Base-by-base conservation (phyloP, 495 filamentous ascomycete genomes). In the Neurospora sp. region DNA sequence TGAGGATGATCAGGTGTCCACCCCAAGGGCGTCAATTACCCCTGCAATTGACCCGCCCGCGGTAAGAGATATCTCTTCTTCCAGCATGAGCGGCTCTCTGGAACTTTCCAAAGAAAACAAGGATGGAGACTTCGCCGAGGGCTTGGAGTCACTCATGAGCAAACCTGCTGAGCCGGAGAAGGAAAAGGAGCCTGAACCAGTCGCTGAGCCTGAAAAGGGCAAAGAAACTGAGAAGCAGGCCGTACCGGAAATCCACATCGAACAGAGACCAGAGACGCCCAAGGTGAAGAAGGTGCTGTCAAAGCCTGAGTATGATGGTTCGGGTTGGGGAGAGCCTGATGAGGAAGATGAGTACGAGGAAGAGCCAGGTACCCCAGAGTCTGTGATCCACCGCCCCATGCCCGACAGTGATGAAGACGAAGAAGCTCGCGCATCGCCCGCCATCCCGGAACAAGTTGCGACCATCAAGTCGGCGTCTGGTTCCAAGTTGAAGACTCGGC, bases 391-490 rank as follows among this genome's bases (percentile, higher is more conserved):
- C 72, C 93, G 93, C 75, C 88, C 93, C 22, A 76, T 89, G 18
- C 81, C 84, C 8, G 84, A 87, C 68, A 82, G 83, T 39, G 83
- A 86, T 1, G 76, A 84, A 37, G 81, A 84, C 35, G 81, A 84
- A 22, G 79, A 83, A 7, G 71, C 83, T 9, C 79, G 83, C 4
- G 85, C 89, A 9, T 88, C 87, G 7, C 87, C 89, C 8, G 80
- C 83, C 16, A 87, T 99, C 45, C 93, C 95, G 3, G 94, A 98
- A 74, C 89, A 89, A 31, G 80, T 94, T 41, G 94, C 96, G 4
- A 98, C 96, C 4, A 94, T 98, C 82, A 94, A 93, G 72, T 83
- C 87, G 73, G 90, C 95, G 6, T 90, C 93, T 31, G 94, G 95
- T 18, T 90, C 91, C 65, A 92, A 89, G 79, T 87, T 99, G 42